Evolutionary conservation across 768 basidiomycete genomes (phyloP).

Genomic region (Auricularia sp.): DNA sequence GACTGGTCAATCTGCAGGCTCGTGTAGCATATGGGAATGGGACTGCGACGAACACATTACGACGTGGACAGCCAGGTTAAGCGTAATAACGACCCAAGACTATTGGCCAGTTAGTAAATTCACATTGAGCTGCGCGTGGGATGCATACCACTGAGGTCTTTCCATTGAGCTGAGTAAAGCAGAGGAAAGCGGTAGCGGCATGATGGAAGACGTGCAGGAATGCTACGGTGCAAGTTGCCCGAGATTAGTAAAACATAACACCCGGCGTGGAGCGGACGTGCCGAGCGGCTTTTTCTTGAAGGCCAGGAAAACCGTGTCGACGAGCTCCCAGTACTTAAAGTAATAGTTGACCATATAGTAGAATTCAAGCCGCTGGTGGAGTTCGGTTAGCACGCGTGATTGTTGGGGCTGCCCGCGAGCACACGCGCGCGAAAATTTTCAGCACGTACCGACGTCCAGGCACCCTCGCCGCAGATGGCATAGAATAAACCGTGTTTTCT

Average conservation of each 20-base stretch:
- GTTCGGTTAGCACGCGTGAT: no score
- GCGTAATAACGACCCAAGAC: slow-evolving; percentile 93
- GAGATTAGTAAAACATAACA: background rate
- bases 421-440: background rate
- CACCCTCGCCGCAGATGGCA: slow-evolving; percentile 61
- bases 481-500: slow-evolving; percentile 62
- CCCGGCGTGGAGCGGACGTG: slow-evolving; percentile 27
- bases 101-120: slow-evolving; percentile 21
- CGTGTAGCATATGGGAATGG: background rate
- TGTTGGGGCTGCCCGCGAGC: no score
- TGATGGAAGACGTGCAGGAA: slow-evolving; percentile 99
- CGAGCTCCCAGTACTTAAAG: slow-evolving; percentile 93
- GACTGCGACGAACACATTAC: slow-evolving; percentile 64
- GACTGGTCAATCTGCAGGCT: background rate
- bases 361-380: slow-evolving; percentile 69
- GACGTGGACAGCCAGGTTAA: slow-evolving; percentile 91
- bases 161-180: slow-evolving; percentile 90
- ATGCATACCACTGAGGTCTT: slow-evolving; percentile 72
- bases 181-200: slow-evolving; percentile 91
- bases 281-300: slow-evolving; percentile 97
- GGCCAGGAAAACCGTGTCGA: slow-evolving; percentile 95
- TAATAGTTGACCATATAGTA: slow-evolving; percentile 99
- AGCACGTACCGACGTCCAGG: slow-evolving; percentile 79
- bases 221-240: slow-evolving; percentile 33
- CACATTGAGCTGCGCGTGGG: slow-evolving; percentile 21